Base-by-base conservation (phyloP, 208 protist genomes). In the Acanthamoeba lenticulata region DNA sequence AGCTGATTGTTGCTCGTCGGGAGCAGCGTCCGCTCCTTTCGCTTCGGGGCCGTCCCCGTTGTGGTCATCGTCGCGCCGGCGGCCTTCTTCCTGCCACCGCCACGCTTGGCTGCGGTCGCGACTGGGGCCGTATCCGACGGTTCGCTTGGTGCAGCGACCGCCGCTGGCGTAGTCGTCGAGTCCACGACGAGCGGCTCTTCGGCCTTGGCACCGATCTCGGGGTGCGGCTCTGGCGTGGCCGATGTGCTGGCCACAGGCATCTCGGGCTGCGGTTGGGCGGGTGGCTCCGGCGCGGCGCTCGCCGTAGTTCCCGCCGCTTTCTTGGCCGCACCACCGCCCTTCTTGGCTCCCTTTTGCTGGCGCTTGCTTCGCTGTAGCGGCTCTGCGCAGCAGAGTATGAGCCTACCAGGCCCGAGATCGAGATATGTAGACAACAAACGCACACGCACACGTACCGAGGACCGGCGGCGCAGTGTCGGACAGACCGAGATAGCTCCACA, bases 11-110 rank as follows among this genome's bases (percentile, higher is more conserved):
- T 90, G 32, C 47, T 67, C 24, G 34, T 47, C 17, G 83, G 83
- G 27, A 90, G 36, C 83, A 90, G 40, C 47, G 47, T 90, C 6
- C 57, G 47, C 40, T 69, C 83, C 83, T 90, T 90, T 36, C 34
- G 7, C 57, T 29, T 67, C n/a, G 57, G 7, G 27, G 57, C n/a
- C n/a, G 57, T 52, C 5, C 9, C 47, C 47, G 5, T 52, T 52
- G 52, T 19, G 52, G 52, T n/a, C n/a, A n/a, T n/a, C n/a, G n/a
- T n/a, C n/a, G n/a, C n/a, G n/a, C n/a, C n/a, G n/a, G n/a, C n/a
- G n/a, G n/a, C n/a, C n/a, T n/a, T 60, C 65, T 74, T 74, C 65
- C 38, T 74, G 6, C 21, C 19, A 40, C 65, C 65, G 36, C 29
- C 29, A 21, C 13, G 27, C 17, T 74, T 74, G 32, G 65, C 9